Evolutionary conservation across 2,329 filamentous ascomycete genomes (phyloP), one percentile per base, ranked within the genome.

Genomic region (Aspergillus novoparasiticus): DNA sequence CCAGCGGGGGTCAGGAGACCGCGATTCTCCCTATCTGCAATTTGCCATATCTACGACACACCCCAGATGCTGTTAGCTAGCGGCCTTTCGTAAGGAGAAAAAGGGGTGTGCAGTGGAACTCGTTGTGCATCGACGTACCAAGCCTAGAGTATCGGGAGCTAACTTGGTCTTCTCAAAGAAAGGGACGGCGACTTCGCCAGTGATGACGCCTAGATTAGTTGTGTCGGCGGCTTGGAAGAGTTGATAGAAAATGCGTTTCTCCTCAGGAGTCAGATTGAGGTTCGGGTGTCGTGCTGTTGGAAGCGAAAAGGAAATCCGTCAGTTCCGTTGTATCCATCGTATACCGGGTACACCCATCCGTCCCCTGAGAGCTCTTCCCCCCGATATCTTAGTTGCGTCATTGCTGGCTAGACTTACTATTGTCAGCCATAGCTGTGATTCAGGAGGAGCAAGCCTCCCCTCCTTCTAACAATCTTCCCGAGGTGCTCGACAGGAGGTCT

Each of bases 121-220:
- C 9, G n/a, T 8, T 54, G 16, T 58, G 48, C n/a, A 57, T 59
- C 34, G 53, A 83, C 87, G 70, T 81, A 94, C 92, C 87, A 96
- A 90, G 79, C 94, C 95, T 64, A 99, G 85, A 56, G 95, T 85
- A 66, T 92, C 89, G 59, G 94, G 92, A 65, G 94, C 89, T 56
- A 99, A 85, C 70, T 91, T 90, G 53, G 95, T 98, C 84, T 95
- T 95, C 80, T 98, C 94, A 76, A 99, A 99, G 84, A 99, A 98
- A 77, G 93, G 92, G 78, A 99, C 94, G 63, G 95, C 95, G 65
- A 96, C 87, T 80, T 99, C 95, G 79, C 95, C 95, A 21, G 95
- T 97, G 39, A 99, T 92, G 68, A 98, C 93, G 61, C 94, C 93
- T 62, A 97, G 90, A 76, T 88, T 91, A 72, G 97, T 95, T 64